Conservation (phyloP, 164 flowering plant genomes). For the Vitis cinerea region DNA sequence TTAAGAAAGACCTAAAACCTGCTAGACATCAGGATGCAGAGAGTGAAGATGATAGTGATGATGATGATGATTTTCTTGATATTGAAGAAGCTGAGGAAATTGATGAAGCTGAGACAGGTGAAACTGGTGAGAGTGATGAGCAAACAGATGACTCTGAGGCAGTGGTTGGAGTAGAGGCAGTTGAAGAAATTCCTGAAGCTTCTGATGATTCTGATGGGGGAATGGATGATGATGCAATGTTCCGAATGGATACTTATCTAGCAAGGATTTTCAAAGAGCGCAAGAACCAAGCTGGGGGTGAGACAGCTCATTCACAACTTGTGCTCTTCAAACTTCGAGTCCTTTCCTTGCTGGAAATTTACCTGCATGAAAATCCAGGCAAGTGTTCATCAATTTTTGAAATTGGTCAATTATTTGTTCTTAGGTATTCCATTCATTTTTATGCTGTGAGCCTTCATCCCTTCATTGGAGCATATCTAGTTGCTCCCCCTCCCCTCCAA, state of each 20-base stretch:
- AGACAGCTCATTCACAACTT: constrained; percentile 87
- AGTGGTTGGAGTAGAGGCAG: constrained; percentile 28
- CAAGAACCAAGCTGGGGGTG: constrained; percentile 75
- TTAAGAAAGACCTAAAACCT: constrained; percentile 81
- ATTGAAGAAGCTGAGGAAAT: constrained; percentile 83
- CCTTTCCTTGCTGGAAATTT: constrained; percentile 90
- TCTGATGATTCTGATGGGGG: constrained; percentile 87
- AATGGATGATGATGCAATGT: constrained; percentile 98
- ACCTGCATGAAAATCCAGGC: constrained; percentile 84
- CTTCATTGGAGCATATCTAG: too few relatives aligned
- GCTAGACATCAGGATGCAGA: constrained; percentile 57
- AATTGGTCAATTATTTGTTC: too few relatives aligned
- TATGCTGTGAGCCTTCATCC: too few relatives aligned
- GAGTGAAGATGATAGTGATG: constrained; percentile 55
- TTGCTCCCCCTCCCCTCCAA: too few relatives aligned
- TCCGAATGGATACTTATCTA: constrained; percentile 83
- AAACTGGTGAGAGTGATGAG: constrained; percentile 67
- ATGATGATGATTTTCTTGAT: constrained; percentile 49
- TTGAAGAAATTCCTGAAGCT: constrained; percentile 44
- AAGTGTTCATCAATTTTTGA: constrained; percentile 16
- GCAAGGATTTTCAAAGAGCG: constrained; percentile 69
- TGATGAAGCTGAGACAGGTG: constrained; percentile 65
- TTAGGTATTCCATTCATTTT: too few relatives aligned
- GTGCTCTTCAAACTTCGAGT: constrained; percentile 89
- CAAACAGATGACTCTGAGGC: constrained; percentile 71